A percentile compares a stretch with the other conserved stretches of the same genome.
These are phyloP conservation scores for Glonium stellatum DNA, from an alignment of 495 filamentous ascomycete genomes.

Conservation along the genomic window DNA sequence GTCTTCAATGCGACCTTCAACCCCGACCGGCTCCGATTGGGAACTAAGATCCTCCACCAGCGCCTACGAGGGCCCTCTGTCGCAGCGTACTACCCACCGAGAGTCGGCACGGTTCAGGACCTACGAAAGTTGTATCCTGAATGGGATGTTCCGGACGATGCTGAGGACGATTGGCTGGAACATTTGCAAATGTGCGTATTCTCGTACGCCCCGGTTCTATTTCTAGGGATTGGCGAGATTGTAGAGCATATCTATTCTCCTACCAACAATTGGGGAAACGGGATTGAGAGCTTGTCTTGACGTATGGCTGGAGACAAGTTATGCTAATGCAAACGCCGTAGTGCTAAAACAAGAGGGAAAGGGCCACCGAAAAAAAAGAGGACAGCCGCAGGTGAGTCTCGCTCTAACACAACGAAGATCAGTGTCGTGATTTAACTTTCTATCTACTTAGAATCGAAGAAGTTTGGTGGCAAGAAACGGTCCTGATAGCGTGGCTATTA, in stretches of 20 bases:
- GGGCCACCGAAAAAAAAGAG: conserved; percentile 87
- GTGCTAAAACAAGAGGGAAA: conserved; percentile 73
- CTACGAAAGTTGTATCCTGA: conserved; percentile 56
- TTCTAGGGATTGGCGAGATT: conserved; percentile 17
- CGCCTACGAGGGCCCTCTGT: conserved; percentile 70
- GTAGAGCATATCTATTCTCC: conserved; percentile 2
- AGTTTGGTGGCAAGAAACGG: conserved; percentile 21
- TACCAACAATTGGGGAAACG: background rate
- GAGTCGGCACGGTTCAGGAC: conserved; percentile 60
- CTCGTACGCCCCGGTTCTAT: conserved; percentile 18
- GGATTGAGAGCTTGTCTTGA: background rate
- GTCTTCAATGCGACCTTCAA: conserved; percentile 91
- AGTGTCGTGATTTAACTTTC: background rate
- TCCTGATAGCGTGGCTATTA: background rate
- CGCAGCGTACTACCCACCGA: conserved; percentile 78
- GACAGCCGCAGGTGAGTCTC: conserved; percentile 53
- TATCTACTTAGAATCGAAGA: conserved; percentile 23
- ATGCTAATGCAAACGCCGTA: conserved; percentile 28
- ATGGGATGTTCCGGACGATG: conserved; percentile 61
- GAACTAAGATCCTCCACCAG: conserved; percentile 83
- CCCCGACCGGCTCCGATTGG: conserved; percentile 67
- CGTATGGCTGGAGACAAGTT: conserved; percentile 17
- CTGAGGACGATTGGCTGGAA: conserved; percentile 72
- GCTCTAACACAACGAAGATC: background rate
- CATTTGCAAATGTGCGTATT: conserved; percentile 57